Base-by-base conservation (phyloP, 768 basidiomycete genomes). In the Tylopilus sp. region DNA sequence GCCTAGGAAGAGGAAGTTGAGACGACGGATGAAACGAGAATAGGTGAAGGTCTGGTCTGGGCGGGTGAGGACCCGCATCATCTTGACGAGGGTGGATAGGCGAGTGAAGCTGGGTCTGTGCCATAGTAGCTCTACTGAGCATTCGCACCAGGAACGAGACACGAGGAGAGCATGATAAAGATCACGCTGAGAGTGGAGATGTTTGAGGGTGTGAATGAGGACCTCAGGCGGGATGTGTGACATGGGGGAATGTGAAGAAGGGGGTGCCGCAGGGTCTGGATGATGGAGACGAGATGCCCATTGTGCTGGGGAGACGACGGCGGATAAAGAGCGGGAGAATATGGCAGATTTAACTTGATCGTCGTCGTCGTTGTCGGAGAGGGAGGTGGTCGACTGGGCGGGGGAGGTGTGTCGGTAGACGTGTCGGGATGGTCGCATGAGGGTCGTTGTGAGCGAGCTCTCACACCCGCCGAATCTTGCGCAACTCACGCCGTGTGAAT, bases 121-220 rank as follows among this genome's bases (percentile, higher is more conserved):
- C 95, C 95, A 99, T 21, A 98, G 77, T 20, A 98, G 79, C 69
- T 98, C 91, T 39, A 95, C 93, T 26, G 92, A 85, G 69, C 93
- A 97, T 65, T 95, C 88, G 76, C 93, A 98, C 94, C 95, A 99
- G 23, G 83, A 79, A 51, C 91, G 84, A 18, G 85, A 93, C 23
- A 98, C 94, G 50, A 86, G 82, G 53, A 95, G 77, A 36, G 82
- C 78, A 57, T 77, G 74, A 56, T 86, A 81, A 42, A 98, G 78
- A 68, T 95, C 90, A 52, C 79, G 76, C 26, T 85, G 73, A 0
- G 81, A 77, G 58, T 86, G 81, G 12, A 99, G 77, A 60, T 93
- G 82, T 57, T 86, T 89, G 59, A 99, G 79, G 63, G 98, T 88
- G 65, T 95, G 87, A 15, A 97, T 89, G 64, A 98, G 83, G 36